Percentiles rank a stretch among this genome's conserved stretches.
These are phyloP conservation scores for Primulina eburnea DNA, from an alignment of 257 asterid species.

Conservation along the genomic window DNA sequence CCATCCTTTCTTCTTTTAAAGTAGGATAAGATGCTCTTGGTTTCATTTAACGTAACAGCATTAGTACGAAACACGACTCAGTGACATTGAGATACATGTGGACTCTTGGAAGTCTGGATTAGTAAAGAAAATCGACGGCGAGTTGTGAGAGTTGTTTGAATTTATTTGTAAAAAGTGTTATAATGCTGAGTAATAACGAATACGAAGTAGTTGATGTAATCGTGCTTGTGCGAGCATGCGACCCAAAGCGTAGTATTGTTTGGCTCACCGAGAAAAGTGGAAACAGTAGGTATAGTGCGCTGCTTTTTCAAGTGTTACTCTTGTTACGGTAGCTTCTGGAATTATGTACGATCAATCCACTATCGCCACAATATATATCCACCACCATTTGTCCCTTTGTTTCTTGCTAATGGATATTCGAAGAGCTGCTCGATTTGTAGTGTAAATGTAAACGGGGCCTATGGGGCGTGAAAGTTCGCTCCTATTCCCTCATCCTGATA, in stretches of 20 bases:
- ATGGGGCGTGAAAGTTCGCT: not conserved
- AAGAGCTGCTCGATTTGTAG: constrained; percentile 20
- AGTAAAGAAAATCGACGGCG: too few species aligned
- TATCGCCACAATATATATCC: constrained; percentile 36
- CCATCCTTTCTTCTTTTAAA: too few species aligned
- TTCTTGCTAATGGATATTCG: constrained; percentile 15
- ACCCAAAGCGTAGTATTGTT: constrained; percentile 1
- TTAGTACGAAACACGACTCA: too few species aligned
- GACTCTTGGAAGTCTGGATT: too few species aligned
- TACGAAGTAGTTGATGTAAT: not conserved
- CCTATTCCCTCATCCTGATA: too few species aligned
- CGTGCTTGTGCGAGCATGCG: not conserved
- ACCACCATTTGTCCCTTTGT: constrained; percentile 36
- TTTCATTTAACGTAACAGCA: too few species aligned
- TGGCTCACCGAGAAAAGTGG: constrained; percentile 26
- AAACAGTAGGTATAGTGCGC: constrained; percentile 33
- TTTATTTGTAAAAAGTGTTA: too few species aligned
- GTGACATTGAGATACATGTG: too few species aligned
- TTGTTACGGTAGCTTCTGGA: constrained; percentile 36
- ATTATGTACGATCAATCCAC: constrained; percentile 37
- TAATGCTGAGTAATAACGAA: too few species aligned
- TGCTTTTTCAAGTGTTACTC: constrained; percentile 32
- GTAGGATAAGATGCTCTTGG: too few species aligned
- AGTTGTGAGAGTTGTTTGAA: too few species aligned
- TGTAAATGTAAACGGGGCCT: too few species aligned